Evolutionary conservation across 169 alveolate species (phyloP).

Genomic region (Cyclospora cayetanensis): DNA sequence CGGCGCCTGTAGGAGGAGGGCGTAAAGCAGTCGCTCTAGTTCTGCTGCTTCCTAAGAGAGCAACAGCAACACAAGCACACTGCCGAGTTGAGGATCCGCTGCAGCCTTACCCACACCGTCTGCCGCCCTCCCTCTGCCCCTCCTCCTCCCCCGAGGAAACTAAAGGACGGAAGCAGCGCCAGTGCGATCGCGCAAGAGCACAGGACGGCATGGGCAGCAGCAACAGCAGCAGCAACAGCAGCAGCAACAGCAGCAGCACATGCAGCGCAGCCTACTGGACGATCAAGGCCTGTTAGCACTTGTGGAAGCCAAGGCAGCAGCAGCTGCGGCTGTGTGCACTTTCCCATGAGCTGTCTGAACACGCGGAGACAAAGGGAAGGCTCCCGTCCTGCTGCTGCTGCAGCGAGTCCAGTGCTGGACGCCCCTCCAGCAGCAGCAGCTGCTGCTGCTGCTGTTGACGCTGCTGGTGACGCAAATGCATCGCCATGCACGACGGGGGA

Average conservation of each 20-base stretch:
- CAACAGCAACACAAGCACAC: neutral
- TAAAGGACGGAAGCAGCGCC: too few relatives aligned
- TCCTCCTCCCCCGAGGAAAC: too few relatives aligned
- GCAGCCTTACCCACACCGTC: neutral
- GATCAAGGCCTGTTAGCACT: conserved; percentile 77
- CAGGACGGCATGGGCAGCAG: neutral
- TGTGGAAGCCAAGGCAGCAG: conserved; percentile 79
- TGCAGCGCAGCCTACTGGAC: conserved; percentile 36
- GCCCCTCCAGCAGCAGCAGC: neutral
- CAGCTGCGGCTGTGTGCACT: neutral
- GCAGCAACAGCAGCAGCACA: neutral
- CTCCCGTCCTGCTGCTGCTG: neutral
- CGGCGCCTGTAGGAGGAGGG: conserved; percentile 71
- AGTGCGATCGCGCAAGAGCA: too few relatives aligned
- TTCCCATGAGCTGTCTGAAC: conserved; percentile 17
- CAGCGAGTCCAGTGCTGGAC: neutral
- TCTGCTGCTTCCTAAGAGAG: conserved; percentile 73
- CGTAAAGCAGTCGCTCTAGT: conserved; percentile 68
- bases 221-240: neutral
- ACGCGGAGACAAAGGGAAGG: neutral
- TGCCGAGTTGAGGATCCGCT: neutral
- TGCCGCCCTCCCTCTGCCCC: neutral
- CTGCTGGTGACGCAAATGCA: neutral
- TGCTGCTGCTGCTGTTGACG: neutral
- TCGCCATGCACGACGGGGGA: too few relatives aligned